Conservation (phyloP, 192 early-diverging fungal species). For the Backusella westeae region DNA sequence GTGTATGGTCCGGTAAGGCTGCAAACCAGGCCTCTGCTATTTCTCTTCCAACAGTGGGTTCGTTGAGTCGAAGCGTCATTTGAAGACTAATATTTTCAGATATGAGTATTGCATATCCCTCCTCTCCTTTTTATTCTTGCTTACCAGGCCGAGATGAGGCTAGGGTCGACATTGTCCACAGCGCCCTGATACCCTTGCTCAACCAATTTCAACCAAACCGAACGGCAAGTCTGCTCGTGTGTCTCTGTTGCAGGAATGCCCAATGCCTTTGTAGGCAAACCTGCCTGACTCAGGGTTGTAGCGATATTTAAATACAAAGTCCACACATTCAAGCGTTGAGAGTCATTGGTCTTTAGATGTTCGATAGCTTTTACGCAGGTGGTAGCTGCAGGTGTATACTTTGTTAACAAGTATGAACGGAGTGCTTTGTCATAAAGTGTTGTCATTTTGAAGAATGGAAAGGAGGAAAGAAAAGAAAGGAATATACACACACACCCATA, state of each 20-base stretch:
- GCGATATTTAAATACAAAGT: conserved; percentile 22
- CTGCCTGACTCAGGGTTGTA: not conserved
- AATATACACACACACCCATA: not conserved
- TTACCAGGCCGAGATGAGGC: conserved; percentile 27
- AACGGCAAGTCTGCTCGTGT: not conserved
- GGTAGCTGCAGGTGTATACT: conserved; percentile 20
- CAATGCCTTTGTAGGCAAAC: not conserved
- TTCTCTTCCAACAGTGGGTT: conserved; percentile 26
- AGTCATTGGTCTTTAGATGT: not conserved
- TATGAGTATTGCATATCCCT: not conserved
- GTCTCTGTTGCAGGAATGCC: not conserved
- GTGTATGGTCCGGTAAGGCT: conserved; percentile 19
- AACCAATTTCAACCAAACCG: conserved; percentile 8
- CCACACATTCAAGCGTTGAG: conserved; percentile 10
- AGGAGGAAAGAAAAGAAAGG: not conserved
- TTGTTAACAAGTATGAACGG: conserved; percentile 28
- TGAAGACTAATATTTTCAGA: not conserved
- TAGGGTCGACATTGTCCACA: conserved; percentile 9
- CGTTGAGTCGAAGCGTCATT: conserved; percentile 20
- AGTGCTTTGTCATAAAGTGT: conserved; percentile 29
- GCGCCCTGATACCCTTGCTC: not conserved
- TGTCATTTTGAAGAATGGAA: not conserved
- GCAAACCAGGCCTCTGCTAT: conserved; percentile 36
- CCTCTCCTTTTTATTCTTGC: not conserved
- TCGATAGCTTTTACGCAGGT: conserved; percentile 29